A percentile compares a stretch with the other conserved stretches of the same genome.
phyloP scores from a whole-genome alignment of 345 rosid species.

The Salix suchowensis region DNA sequence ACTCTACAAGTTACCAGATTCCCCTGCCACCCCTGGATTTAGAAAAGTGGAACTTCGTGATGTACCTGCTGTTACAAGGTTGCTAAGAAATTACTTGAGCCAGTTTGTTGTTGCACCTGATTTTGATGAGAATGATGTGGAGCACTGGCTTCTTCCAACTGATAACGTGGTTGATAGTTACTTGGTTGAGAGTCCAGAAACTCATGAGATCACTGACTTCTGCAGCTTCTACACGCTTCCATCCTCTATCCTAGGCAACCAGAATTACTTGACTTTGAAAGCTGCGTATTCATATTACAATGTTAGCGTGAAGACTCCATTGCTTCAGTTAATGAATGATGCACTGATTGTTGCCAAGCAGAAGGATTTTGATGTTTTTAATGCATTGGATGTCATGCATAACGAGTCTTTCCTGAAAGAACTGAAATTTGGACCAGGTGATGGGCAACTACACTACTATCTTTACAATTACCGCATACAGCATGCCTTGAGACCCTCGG shows the following conservation, averaged over 20 bases:
- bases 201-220: conserved; percentile 79
- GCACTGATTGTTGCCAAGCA: conserved; percentile 73
- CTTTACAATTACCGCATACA: conserved; percentile 71
- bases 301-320: conserved; percentile 69
- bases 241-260: conserved; percentile 86
- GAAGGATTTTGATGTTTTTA: conserved; percentile 83
- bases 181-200: conserved; percentile 81
- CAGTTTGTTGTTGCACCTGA: conserved; percentile 83
- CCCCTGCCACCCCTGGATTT: conserved; percentile 79
- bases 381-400: conserved; percentile 89
- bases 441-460: conserved; percentile 91
- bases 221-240: conserved; percentile 98
- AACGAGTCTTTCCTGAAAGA: conserved; percentile 86
- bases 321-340: conserved; percentile 92
- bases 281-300: conserved; percentile 96
- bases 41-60: conserved; percentile 82
- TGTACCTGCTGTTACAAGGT: conserved; percentile 77
- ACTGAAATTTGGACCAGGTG: conserved; percentile 90
- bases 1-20: conserved; percentile 72
- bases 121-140: conserved; percentile 77
- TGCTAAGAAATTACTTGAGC: conserved; percentile 65
- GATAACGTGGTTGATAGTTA: conserved; percentile 76
- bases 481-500: conserved; percentile 55
- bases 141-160: conserved; percentile 90
- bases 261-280: conserved; percentile 59